Evolutionary conservation across 331 rosid genomes (phyloP).

Genomic region (Dryas integrifolia): DNA sequence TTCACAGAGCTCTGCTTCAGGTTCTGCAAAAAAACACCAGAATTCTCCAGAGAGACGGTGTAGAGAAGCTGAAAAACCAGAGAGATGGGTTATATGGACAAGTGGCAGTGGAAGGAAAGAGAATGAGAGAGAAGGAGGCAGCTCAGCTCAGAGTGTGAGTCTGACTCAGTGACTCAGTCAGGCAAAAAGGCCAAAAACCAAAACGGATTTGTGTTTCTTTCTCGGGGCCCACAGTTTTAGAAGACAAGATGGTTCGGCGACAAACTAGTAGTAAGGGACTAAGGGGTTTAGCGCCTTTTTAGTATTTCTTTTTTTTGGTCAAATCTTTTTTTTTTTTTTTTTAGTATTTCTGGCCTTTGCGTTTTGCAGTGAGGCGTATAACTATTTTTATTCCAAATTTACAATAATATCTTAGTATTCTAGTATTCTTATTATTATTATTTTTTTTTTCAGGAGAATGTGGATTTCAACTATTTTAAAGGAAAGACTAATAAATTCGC

Average conservation of each 20-base stretch:
- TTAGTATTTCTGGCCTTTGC: no score
- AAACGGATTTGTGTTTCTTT: conserved; percentile 7
- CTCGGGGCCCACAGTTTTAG: conserved; percentile 11
- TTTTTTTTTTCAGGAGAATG: no score
- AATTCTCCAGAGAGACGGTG: conserved; percentile 8
- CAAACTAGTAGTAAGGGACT: not conserved
- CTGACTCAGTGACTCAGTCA: not conserved
- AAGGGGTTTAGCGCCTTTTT: not conserved
- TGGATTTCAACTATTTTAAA: no score
- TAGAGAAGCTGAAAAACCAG: conserved; percentile 17
- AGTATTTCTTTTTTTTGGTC: not conserved
- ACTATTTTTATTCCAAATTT: no score
- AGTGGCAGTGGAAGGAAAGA: conserved; percentile 38
- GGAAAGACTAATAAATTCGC: no score
- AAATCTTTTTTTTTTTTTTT: no score
- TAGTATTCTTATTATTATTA: no score
- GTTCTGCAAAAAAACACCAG: not conserved
- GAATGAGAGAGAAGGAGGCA: conserved; percentile 12
- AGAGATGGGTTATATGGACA: conserved; percentile 26
- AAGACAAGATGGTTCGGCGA: not conserved
- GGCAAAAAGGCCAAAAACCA: not conserved
- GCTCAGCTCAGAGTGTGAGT: not conserved
- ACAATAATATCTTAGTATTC: no score
- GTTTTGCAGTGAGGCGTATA: not conserved
- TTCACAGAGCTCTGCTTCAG: not conserved